phyloP scores from a whole-genome alignment of 2,329 filamentous ascomycete genomes.

The Xylariaceae sp. region DNA sequence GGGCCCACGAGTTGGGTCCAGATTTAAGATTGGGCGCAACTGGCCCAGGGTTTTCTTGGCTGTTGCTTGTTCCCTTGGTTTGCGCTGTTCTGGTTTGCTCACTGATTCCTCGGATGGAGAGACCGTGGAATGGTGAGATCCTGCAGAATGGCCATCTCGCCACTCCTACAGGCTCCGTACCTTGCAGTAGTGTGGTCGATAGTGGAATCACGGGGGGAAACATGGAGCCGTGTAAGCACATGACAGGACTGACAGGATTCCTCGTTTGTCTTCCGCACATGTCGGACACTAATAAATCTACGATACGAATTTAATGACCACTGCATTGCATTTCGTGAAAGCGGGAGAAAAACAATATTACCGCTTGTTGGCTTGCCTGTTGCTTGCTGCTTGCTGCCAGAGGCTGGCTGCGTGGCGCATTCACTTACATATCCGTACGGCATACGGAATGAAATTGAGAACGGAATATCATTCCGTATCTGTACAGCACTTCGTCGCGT shows the following conservation, averaged over 20 bases:
- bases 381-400: too few relatives aligned
- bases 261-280: neutral
- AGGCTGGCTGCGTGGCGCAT: neutral
- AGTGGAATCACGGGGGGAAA: neutral
- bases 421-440: neutral
- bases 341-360: neutral
- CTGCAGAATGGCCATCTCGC: slow-evolving; percentile 7
- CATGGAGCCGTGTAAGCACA: neutral
- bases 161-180: slow-evolving; percentile 10
- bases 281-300: too few relatives aligned
- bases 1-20: slow-evolving; percentile 8
- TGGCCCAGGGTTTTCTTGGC: slow-evolving; percentile 4
- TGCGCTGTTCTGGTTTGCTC: neutral
- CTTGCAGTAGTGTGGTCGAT: slow-evolving; percentile 15
- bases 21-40: slow-evolving; percentile 16
- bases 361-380: neutral
- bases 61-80: neutral
- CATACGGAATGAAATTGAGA: neutral
- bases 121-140: slow-evolving; percentile 6
- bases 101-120: neutral
- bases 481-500: neutral
- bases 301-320: neutral
- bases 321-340: neutral
- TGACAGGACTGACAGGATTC: neutral
- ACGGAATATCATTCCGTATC: neutral